phyloP scores from a whole-genome alignment of 257 asterid genomes.

The Plectranthus barbatus region DNA sequence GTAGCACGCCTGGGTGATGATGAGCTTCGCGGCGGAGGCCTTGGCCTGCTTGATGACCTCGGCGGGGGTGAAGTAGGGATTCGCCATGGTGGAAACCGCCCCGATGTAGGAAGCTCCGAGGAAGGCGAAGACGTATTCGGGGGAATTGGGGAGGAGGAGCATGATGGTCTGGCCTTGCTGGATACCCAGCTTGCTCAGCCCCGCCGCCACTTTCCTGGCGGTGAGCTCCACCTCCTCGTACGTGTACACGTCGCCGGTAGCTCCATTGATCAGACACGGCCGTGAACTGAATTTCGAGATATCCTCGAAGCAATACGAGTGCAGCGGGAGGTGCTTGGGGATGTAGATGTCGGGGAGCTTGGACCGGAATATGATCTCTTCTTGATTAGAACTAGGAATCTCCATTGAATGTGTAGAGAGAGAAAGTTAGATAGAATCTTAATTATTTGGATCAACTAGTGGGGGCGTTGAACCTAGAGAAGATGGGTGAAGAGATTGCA shows the following conservation, averaged over 20 bases:
- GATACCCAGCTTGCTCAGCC: conserved; percentile 50
- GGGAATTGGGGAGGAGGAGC: conserved; percentile 70
- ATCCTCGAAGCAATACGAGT: conserved; percentile 73
- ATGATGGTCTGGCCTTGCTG: conserved; percentile 56
- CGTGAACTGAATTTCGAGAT: conserved; percentile 27
- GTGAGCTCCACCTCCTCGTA: conserved; percentile 60
- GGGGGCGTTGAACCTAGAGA: conserved; percentile 24
- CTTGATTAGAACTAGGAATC: conserved; percentile 12
- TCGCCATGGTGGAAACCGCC: conserved; percentile 69
- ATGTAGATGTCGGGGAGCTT: conserved; percentile 68
- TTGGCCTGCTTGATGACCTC: conserved; percentile 67
- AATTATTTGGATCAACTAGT: conserved; percentile 3
- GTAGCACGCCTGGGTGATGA: conserved; percentile 43
- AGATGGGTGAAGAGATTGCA: conserved; percentile 8
- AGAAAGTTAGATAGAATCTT: too few species aligned
- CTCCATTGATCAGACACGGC: conserved; percentile 65
- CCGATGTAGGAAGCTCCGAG: conserved; percentile 76
- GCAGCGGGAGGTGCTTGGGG: conserved; percentile 65
- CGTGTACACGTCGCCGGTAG: conserved; percentile 39
- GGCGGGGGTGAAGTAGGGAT: conserved; percentile 57
- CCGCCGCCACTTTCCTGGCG: conserved; percentile 50
- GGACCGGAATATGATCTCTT: conserved; percentile 56
- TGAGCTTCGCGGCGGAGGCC: conserved; percentile 48
- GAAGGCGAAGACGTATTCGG: conserved; percentile 65
- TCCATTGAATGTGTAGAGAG: conserved; percentile 23